phyloP scores from a whole-genome alignment of 176 grass and related monocot species.

The Lolium multiflorum region DNA sequence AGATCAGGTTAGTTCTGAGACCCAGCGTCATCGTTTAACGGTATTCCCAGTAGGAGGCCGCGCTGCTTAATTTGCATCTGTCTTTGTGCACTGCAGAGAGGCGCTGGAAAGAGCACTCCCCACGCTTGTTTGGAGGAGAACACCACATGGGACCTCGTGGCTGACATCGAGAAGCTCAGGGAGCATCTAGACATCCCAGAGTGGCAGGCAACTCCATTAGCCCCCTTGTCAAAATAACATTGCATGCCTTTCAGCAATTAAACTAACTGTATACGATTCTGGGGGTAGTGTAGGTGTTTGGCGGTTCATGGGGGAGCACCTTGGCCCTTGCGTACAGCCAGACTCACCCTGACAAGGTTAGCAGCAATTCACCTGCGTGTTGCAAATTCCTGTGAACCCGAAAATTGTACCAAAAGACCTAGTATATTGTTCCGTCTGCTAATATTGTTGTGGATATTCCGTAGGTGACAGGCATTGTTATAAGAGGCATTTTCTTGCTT shows the following conservation, averaged over 20 bases:
- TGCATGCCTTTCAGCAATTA: background rate
- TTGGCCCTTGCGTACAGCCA: conserved; percentile 90
- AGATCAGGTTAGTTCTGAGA: conserved; percentile 68
- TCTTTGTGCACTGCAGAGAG: conserved; percentile 60
- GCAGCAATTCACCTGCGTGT: background rate
- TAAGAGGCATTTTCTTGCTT: conserved; percentile 91
- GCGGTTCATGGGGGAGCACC: conserved; percentile 97
- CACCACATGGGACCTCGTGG: conserved; percentile 94
- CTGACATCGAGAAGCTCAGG: conserved; percentile 93
- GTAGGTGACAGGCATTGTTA: conserved; percentile 90
- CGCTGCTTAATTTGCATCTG: background rate
- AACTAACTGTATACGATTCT: background rate
- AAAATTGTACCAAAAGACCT: background rate
- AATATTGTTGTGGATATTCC: background rate
- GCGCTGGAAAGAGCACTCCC: conserved; percentile 82
- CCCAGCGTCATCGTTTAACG: background rate
- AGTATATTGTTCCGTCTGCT: background rate
- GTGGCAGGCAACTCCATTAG: conserved; percentile 68
- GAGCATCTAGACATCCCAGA: conserved; percentile 83
- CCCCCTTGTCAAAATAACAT: no score
- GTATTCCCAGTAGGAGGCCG: background rate
- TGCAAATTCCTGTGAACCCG: background rate
- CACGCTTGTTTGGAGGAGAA: conserved; percentile 92
- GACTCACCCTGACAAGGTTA: conserved; percentile 82
- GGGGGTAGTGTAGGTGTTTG: conserved; percentile 73